phyloP scores from a whole-genome alignment of 164 flowering plant species.

The Nelumbo lutea region DNA sequence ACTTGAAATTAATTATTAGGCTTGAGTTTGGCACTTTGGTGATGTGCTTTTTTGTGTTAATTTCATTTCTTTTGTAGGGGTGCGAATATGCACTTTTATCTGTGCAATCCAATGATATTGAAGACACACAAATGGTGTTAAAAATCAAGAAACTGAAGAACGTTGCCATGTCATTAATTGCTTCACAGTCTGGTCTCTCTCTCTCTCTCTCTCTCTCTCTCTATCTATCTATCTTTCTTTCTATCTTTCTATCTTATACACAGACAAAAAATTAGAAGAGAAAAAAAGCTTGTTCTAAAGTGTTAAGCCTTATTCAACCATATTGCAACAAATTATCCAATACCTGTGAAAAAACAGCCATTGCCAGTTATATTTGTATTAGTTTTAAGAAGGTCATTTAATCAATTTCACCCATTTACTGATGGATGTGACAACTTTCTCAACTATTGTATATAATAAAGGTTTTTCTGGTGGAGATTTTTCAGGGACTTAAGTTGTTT shows the following conservation, averaged over 20 bases:
- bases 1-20: neutral
- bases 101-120: slow-evolving; percentile 16
- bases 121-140: slow-evolving; percentile 15
- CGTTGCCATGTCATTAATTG: slow-evolving; percentile 26
- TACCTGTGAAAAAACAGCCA: neutral
- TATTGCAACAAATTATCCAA: too few relatives aligned
- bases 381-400: too few relatives aligned
- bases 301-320: too few relatives aligned
- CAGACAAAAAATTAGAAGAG: too few relatives aligned
- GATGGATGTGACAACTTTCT: too few relatives aligned
- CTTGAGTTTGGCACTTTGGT: neutral
- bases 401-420: too few relatives aligned
- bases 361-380: neutral
- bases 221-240: too few relatives aligned
- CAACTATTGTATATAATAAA: neutral
- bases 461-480: neutral
- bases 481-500: too few relatives aligned
- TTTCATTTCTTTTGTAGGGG: slow-evolving; percentile 33
- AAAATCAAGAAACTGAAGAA: slow-evolving; percentile 47
- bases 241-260: too few relatives aligned
- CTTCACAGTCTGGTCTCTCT: slow-evolving; percentile 46
- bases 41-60: neutral
- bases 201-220: neutral
- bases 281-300: too few relatives aligned
- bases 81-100: slow-evolving; percentile 52